Evolutionary conservation across 1,284 basidiomycete genomes (phyloP).

Genomic region (Phylloporus sp.): DNA sequence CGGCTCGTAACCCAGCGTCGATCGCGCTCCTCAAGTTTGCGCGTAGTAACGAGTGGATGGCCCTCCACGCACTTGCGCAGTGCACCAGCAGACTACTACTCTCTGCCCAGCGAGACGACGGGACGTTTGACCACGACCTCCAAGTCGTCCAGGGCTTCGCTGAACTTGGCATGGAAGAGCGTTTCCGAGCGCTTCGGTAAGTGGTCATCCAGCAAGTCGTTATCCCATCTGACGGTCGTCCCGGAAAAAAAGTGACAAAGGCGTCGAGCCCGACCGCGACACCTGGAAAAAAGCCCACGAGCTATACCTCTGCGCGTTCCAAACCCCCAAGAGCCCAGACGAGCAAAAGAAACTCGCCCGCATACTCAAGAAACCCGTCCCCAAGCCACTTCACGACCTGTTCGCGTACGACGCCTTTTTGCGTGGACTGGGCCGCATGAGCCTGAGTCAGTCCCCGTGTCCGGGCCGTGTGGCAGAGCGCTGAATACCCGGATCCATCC

Average conservation of each 20-base stretch:
- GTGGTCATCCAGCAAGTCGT: conserved; percentile 35
- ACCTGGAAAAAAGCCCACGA: conserved; percentile 67
- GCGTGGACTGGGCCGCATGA: conserved; percentile 79
- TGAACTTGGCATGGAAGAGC: conserved; percentile 67
- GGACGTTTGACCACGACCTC: conserved; percentile 51
- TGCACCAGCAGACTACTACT: conserved; percentile 67
- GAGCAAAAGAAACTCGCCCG: conserved; percentile 62
- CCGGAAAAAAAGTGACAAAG: conserved; percentile 24
- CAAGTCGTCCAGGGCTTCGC: conserved; percentile 56
- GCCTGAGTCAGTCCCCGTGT: conserved; percentile 61
- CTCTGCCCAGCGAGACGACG: conserved; percentile 53
- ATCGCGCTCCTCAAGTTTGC: conserved; percentile 64
- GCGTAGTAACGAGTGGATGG: conserved; percentile 67
- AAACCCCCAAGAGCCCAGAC: conserved; percentile 47
- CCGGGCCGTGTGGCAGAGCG: conserved; percentile 10
- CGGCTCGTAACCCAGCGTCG: conserved; percentile 72
- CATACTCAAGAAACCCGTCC: conserved; percentile 60
- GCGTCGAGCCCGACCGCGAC: conserved; percentile 56
- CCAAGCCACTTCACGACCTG: conserved; percentile 54
- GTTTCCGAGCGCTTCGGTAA: conserved; percentile 57
- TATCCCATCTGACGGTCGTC: too few species aligned
- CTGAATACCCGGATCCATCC: neutral
- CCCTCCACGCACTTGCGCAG: conserved; percentile 72
- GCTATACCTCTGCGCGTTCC: conserved; percentile 62
- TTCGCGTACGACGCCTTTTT: conserved; percentile 80